Evolutionary conservation across 202 grass and related monocot species (phyloP).

Genomic region (Schoenoplectus tabernaemontani): DNA sequence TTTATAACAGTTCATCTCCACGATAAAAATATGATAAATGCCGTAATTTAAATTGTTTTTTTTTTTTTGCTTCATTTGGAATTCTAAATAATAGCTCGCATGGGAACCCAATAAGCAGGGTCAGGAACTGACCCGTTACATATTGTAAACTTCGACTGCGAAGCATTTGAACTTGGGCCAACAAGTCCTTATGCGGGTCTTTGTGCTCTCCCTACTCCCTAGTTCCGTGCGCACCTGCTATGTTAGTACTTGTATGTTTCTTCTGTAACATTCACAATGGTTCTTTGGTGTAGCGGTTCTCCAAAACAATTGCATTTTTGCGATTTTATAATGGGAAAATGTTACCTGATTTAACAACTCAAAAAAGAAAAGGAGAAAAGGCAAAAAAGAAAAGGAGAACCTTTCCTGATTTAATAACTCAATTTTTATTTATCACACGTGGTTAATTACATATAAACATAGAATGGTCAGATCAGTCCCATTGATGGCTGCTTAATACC

Average conservation of each 20-base stretch:
- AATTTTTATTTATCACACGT: not conserved
- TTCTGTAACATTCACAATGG: not conserved
- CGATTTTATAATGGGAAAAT: not conserved
- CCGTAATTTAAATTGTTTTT: too few species aligned
- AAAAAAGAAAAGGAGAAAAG: not conserved
- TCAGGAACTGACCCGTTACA: not conserved
- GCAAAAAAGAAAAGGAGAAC: too few species aligned
- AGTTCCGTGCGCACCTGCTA: slow-evolving; percentile 3
- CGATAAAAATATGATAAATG: too few species aligned
- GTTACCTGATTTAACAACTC: not conserved
- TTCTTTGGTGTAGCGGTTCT: not conserved
- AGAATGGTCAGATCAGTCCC: not conserved
- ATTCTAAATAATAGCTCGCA: not conserved
- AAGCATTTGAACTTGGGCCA: too few species aligned
- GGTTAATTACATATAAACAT: not conserved
- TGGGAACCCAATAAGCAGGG: not conserved
- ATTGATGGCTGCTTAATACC: not conserved
- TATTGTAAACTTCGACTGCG: not conserved
- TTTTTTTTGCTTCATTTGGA: too few species aligned
- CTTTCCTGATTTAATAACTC: not conserved
- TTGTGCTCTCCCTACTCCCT: too few species aligned
- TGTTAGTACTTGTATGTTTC: not conserved
- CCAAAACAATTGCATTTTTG: not conserved
- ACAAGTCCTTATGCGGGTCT: too few species aligned
- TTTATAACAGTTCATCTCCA: too few species aligned